A percentile compares a stretch with the other conserved stretches of the same genome.
Conservation (phyloP, 2,329 filamentous ascomycete species). For the Fusarium armeniacum region DNA sequence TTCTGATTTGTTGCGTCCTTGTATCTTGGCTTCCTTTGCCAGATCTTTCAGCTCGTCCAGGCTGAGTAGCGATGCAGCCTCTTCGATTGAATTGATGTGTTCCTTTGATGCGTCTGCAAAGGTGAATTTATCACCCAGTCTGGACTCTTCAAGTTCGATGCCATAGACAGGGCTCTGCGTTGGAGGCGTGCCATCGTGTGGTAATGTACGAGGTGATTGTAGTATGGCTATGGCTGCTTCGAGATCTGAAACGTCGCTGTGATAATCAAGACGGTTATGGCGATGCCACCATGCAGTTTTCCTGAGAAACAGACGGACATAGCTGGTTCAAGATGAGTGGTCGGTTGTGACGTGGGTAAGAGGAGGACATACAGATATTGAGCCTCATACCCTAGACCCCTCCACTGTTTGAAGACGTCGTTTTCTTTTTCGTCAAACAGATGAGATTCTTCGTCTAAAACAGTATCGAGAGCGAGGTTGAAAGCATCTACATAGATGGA, state of each 20-base stretch:
- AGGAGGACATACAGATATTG: constrained; percentile 81
- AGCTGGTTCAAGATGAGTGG: constrained; percentile 64
- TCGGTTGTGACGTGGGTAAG: neutral
- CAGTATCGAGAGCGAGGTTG: constrained; percentile 90
- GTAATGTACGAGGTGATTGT: constrained; percentile 70
- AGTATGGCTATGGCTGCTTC: constrained; percentile 74
- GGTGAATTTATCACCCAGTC: constrained; percentile 71
- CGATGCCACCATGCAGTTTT: constrained; percentile 95
- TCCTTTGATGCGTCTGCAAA: constrained; percentile 86
- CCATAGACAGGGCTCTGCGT: constrained; percentile 45
- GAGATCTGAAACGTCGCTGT: constrained; percentile 84
- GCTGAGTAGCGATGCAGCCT: constrained; percentile 84
- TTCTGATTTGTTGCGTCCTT: constrained; percentile 89
- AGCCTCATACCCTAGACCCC: constrained; percentile 79
- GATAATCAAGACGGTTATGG: constrained; percentile 80
- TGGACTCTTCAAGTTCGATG: constrained; percentile 58
- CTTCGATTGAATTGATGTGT: constrained; percentile 81
- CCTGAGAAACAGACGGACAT: constrained; percentile 91
- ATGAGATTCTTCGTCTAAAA: constrained; percentile 88
- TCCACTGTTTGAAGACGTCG: constrained; percentile 83
- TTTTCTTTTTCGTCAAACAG: constrained; percentile 86
- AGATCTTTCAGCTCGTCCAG: constrained; percentile 88
- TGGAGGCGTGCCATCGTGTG: constrained; percentile 51
- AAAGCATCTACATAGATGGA: constrained; percentile 99
- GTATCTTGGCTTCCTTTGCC: constrained; percentile 87